Evolutionary conservation across 202 grass and related monocot genomes (phyloP), one percentile per base, ranked within the genome.

Genomic region (Zoysia matrella): DNA sequence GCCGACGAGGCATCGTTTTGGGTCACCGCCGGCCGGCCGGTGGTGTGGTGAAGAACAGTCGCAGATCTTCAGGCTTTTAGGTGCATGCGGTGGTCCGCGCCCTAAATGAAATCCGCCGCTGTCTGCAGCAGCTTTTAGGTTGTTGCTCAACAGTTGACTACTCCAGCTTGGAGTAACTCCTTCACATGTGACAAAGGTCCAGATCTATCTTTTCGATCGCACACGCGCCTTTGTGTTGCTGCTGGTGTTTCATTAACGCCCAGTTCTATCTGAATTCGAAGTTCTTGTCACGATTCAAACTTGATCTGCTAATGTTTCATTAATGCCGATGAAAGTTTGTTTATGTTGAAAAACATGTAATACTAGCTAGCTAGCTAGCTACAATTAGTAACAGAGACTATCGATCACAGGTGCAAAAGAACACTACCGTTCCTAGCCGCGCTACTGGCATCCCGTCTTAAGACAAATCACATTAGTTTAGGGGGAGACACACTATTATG

Each of bases 401-500:
- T 30, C 22, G 22, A 42, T 48, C 45, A 82, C 47, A 74, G 72
- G 61, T 22, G 61, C 78, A 69, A 63, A 22, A 82, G 63, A 15
- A 14, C 74, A 53, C 86, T 86, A 65, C 5, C 46, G 5, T 6
- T 63, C 73, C 57, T 67, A 74, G 88, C 83, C 88, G 83, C 54
- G 88, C 88, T 89, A 86, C 79, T 14, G 61, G 14, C 52, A 46
- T 52, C 78, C 65, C 48, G 52, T 47, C 60, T 68, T 39, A 11
- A 2, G 11, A 52, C 51, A 52, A 63, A 63, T 16, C 52, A 41
- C 69, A 68, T 78, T 78, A 80, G 69, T 69, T 76, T 70, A 48
- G 44, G 43, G 22, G 22, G 22, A 30, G 22, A 30, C 22, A 41
- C 73, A 13, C 65, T 36, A 51, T 13, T 58, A 0, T 9, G 15